Percentiles rank a stretch among this genome's conserved stretches.
Evolutionary conservation across 495 filamentous ascomycete genomes (phyloP).

Genomic region (Paragyromitra xinjiangensis): DNA sequence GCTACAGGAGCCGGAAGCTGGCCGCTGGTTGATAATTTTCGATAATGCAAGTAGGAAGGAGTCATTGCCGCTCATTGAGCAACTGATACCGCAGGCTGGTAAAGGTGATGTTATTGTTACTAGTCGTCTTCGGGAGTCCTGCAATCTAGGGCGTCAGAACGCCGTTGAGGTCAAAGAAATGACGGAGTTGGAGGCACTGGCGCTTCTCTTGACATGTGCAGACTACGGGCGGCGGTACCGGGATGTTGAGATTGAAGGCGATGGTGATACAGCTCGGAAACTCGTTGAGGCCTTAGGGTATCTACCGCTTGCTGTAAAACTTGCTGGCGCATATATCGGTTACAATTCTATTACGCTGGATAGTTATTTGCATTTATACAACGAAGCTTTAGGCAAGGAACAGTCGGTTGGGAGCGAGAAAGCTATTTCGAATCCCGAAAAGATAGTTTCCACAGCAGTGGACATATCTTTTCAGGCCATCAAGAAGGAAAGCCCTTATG

Average conservation of each 20-base stretch:
- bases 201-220: background rate
- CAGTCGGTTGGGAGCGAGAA: background rate
- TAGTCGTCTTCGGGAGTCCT: background rate
- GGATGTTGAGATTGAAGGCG: no score
- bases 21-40: constrained; percentile 27
- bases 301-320: constrained; percentile 33
- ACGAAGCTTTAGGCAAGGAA: background rate
- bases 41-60: constrained; percentile 19
- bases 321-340: constrained; percentile 38
- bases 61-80: background rate
- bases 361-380: constrained; percentile 8
- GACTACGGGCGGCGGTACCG: no score
- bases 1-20: constrained; percentile 17
- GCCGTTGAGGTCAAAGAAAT: background rate
- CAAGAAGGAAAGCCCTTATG: constrained; percentile 8
- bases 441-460: constrained; percentile 16
- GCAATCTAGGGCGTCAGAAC: background rate
- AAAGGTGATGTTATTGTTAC: constrained; percentile 3
- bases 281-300: constrained; percentile 8
- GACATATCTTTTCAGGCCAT: constrained; percentile 31
- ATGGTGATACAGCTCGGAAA: background rate
- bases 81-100: background rate
- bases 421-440: background rate
- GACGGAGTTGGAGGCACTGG: background rate
- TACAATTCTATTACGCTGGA: constrained; percentile 6